Percentiles rank a stretch among this genome's conserved stretches.
Conservation (phyloP, 1,139 yeast genomes). For the Starmera stellimalicola region DNA sequence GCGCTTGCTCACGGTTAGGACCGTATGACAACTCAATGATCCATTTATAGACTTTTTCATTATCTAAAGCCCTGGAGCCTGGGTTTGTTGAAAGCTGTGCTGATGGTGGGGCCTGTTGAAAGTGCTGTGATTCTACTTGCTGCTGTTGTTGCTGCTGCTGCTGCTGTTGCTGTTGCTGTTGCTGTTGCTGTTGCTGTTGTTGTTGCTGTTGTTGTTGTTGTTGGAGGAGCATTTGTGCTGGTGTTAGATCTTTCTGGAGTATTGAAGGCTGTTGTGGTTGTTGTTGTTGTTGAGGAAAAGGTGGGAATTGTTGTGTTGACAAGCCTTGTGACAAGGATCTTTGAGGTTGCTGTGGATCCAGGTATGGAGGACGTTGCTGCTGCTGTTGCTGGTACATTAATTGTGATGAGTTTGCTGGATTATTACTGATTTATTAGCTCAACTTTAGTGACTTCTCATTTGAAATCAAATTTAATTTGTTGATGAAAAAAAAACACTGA, state of each 20-base stretch:
- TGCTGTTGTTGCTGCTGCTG: conserved; percentile 1
- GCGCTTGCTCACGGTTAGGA: conserved; percentile 84
- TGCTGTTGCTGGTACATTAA: conserved; percentile 1
- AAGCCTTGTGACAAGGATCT: conserved; percentile 2
- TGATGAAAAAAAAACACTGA: not conserved
- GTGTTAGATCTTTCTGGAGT: conserved; percentile 16
- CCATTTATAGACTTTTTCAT: conserved; percentile 86
- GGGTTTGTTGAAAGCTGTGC: not conserved
- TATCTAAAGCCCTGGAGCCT: conserved; percentile 54
- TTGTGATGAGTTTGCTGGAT: not conserved
- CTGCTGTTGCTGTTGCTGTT: conserved; percentile 1
- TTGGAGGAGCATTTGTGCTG: conserved; percentile 5
- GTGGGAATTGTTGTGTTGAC: not conserved
- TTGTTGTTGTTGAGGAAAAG: conserved; percentile 4
- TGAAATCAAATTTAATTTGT: not conserved
- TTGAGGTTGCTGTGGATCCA: conserved; percentile 7
- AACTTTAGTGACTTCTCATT: not conserved
- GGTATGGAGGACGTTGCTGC: conserved; percentile 14
- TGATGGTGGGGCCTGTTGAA: conserved; percentile 5
- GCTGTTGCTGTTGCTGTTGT: conserved; percentile 6
- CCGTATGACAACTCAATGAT: conserved; percentile 84
- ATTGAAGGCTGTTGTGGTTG: conserved; percentile 15
- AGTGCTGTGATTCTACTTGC: not conserved
- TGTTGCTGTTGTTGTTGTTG: conserved; percentile 1
- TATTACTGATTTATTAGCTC: not conserved